Percentiles rank a stretch among this genome's conserved stretches.
Conservation (phyloP, 116 monocot species). For the Phalaenopsis hybrid region DNA sequence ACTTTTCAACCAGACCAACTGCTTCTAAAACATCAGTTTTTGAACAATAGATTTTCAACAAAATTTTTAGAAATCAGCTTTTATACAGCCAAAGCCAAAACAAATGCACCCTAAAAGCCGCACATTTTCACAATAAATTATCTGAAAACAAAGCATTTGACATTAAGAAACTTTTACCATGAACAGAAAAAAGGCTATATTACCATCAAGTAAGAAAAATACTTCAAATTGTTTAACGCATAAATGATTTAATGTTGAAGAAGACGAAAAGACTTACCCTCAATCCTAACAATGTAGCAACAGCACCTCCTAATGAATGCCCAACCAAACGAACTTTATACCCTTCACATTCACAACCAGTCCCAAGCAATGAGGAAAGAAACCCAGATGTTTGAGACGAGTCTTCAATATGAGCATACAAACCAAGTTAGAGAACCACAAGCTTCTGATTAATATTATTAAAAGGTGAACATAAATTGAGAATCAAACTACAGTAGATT, state of each 20-base stretch:
- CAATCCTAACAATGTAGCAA: conserved; percentile 77
- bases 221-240: background rate
- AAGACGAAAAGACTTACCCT: conserved; percentile 44
- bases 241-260: background rate
- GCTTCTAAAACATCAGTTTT: too few relatives aligned
- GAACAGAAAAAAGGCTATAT: background rate
- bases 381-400: conserved; percentile 52
- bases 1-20: too few relatives aligned
- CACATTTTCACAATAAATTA: too few relatives aligned
- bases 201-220: background rate
- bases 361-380: conserved; percentile 79
- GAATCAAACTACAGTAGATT: background rate
- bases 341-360: conserved; percentile 72
- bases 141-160: too few relatives aligned
- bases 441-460: background rate
- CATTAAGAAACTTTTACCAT: too few relatives aligned
- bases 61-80: too few relatives aligned
- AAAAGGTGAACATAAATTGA: background rate
- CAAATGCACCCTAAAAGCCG: too few relatives aligned
- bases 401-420: conserved; percentile 30
- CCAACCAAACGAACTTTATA: conserved; percentile 83
- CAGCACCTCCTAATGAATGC: conserved; percentile 95
- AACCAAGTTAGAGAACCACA: conserved; percentile 5
- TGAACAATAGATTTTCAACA: too few relatives aligned
- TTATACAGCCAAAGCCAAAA: too few relatives aligned